These are phyloP conservation scores for Calonectria crousiana DNA, from an alignment of 2,329 filamentous ascomycete genomes.

Conservation along the genomic window DNA sequence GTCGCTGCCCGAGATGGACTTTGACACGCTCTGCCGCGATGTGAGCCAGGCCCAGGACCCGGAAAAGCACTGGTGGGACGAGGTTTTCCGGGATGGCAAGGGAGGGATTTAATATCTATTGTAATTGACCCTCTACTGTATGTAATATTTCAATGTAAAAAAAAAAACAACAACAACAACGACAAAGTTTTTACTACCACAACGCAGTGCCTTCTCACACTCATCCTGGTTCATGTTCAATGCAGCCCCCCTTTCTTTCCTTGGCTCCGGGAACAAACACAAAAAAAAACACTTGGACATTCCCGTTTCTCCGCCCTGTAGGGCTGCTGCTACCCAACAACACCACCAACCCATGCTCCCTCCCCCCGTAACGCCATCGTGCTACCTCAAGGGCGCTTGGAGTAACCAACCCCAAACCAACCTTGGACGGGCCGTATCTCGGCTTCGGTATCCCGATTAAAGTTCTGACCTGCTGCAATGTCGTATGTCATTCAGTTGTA, in stretches of 20 bases:
- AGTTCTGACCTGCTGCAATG: conserved; percentile 1
- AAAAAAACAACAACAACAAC: background rate
- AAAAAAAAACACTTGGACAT: background rate
- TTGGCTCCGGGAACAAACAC: background rate
- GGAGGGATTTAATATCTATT: background rate
- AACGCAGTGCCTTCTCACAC: no score
- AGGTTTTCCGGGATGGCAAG: background rate
- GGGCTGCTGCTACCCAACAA: background rate
- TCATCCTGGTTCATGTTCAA: background rate
- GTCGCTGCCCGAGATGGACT: background rate
- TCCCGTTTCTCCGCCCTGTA: background rate
- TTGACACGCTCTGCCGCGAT: background rate
- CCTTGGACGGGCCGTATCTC: background rate
- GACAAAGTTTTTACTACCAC: background rate
- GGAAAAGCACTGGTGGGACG: background rate
- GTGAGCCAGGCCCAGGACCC: background rate
- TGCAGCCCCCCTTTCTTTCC: background rate
- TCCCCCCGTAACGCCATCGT: background rate
- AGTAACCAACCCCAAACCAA: background rate
- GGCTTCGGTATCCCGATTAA: background rate
- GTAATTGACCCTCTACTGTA: background rate
- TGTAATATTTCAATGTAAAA: background rate
- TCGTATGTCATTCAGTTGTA: conserved; percentile 2
- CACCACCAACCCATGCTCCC: background rate
- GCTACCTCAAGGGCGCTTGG: background rate